A percentile compares a stretch with the other conserved stretches of the same genome.
Conservation (phyloP, 495 filamentous ascomycete genomes). For the Aspergillus asperescens region DNA sequence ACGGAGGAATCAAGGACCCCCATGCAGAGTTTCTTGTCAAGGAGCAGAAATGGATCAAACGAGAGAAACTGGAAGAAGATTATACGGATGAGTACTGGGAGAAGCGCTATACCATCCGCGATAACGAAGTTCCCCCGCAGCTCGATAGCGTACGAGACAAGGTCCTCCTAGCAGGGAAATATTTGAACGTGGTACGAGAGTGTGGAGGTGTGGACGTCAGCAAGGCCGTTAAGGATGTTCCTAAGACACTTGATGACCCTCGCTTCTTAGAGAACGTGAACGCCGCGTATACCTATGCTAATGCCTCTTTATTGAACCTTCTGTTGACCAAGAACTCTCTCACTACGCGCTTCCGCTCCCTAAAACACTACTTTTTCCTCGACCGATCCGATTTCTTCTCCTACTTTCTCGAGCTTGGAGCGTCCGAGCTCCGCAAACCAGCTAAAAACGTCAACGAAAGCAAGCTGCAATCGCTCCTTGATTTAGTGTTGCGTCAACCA, state of each 20-base stretch:
- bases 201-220: constrained; percentile 94
- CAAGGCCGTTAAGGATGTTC: constrained; percentile 81
- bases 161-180: constrained; percentile 91
- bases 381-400: constrained; percentile 97
- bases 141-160: constrained; percentile 89
- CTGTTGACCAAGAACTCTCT: constrained; percentile 89
- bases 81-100: constrained; percentile 99
- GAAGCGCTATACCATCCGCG: constrained; percentile 88
- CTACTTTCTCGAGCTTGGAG: constrained; percentile 87
- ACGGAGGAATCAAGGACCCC: constrained; percentile 90
- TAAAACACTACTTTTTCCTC: constrained; percentile 99
- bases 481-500: constrained; percentile 89
- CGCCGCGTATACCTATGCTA: constrained; percentile 88
- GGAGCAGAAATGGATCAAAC: constrained; percentile 89
- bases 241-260: constrained; percentile 82
- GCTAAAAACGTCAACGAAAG: constrained; percentile 81
- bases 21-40: constrained; percentile 92
- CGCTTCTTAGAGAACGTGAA: constrained; percentile 94
- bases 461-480: constrained; percentile 89
- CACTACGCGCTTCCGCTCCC: constrained; percentile 73
- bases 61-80: constrained; percentile 87
- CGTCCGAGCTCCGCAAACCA: constrained; percentile 82
- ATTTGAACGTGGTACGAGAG: constrained; percentile 94
- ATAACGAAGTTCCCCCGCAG: constrained; percentile 87
- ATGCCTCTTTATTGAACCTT: constrained; percentile 85